Evolutionary conservation across 257 asterid species (phyloP), one percentile per base, ranked within the genome.

Genomic region (Solanum clarkiae): DNA sequence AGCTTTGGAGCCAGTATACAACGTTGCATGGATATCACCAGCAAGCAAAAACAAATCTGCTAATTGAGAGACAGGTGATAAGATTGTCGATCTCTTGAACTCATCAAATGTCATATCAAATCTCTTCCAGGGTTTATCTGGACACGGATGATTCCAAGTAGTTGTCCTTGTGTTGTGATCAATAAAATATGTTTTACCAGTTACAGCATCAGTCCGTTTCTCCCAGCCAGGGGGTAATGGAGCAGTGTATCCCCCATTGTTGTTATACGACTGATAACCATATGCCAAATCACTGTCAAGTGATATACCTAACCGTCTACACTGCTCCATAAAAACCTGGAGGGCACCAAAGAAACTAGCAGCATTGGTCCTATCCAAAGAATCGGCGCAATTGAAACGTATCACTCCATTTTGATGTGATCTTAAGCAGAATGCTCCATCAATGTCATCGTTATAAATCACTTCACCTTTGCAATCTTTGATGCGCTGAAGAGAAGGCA

Each of bases 211-310:
- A 86, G 97, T 87, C 49, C 97, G 89, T 91, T 95, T 95, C 90
- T 96, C 99, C 99, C 99, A 96, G 80, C 99, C 99, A 86, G 98
- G 98, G 80, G 99, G 99, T 93, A 96, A 88, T 54, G 99, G 99
- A 80, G 98, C 99, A 85, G 91, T 94, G 90, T 94, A 93, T 80
- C 95, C 98, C 83, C 92, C 92, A 89, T 84, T 63, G 87, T 88
- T 91, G 84, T 93, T 91, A 88, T 92, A 88, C 70, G 95, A 90
- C 79, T 95, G 97, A 88, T 92, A 92, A 71, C 93, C 97, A 85
- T 90, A 92, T 80, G 93, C 93, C 89, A 92, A 87, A 91, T 96
- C 97, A 80, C 97, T 96, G 88, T 96, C 99, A 84, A 96, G 98
- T 83, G 98, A 96, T 92, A 96, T 92, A 87, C 99, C 97, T 87